Evolutionary conservation across 352 stramenopile species (phyloP), one percentile per base, ranked within the genome.

Genomic region (Phytopythium litorale): DNA sequence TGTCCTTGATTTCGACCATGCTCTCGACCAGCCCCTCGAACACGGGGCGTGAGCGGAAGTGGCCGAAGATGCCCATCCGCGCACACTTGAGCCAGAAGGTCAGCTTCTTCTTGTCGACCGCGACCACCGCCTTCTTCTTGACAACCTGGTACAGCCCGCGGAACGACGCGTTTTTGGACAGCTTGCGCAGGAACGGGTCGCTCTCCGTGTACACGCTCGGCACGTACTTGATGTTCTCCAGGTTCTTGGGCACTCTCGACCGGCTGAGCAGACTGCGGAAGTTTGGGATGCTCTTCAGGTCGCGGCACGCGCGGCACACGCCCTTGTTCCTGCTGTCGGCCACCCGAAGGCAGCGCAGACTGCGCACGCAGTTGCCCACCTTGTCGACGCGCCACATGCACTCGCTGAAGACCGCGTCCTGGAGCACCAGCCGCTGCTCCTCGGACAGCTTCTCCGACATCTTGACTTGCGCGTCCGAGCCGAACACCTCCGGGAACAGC

Each of bases 1-100:
- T 90, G 66, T 94, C 85, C 58, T 94, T 94, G 8, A 90, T 65
- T 57, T 92, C 82, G 42, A 92, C 76, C 79, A 94, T 91, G 63
- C 81, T 91, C 56, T 81, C 79, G 32, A 92, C 75, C 1, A 94
- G 66, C 19, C 79, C 83, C 74, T 91, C 85, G 49, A 94, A 89
- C 3, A 94, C 83, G 2, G 73, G 71, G 52, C 89, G 83, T 19
- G 78, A 81, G 19, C 79, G 76, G 48, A 94, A 92, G 37, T 80
- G 66, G 7, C 85, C 85, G 61, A 84, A 87, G 18, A 94, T 65
- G 18, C 85, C 85, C 78, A 92, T 79, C 28, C 81, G 79, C 45
- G 85, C 81, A 37, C 87, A 81, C 21, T 77, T 78, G 15, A 94
- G 66, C 85, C 85, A 94, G 35, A 92, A 92, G 5, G 68, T 60